Base-by-base conservation (phyloP, 139 green algal genomes). In the Pycnococcus provasolii region DNA sequence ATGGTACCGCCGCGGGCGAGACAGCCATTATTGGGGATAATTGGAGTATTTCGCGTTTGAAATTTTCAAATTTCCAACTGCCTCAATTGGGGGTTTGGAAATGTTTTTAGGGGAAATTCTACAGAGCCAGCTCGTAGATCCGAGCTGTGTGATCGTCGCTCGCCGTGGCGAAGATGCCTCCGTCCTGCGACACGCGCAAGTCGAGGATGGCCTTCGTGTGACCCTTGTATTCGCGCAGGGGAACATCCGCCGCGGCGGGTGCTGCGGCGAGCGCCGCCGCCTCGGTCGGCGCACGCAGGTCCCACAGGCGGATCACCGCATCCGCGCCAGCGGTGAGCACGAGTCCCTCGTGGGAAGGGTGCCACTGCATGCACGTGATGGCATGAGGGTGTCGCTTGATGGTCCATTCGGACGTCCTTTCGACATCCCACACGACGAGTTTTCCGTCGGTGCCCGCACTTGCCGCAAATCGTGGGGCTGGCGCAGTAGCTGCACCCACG, bases 381-480 rank as follows among this genome's bases (percentile, higher is more conserved):
- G 62, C 62, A 6, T 39, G 11, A 8, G 15, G 48, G 62, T 68
- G 62, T 41, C 4, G n/a, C 15, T 60, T 48, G 8, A 41, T 46
- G 46, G 15, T 53, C 3, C 62, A 7, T 7, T 39, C 6, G 44
- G 59, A 39, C 13, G 7, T 37, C 48, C 39, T 60, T 6, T 58
- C 46, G 1, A 72, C 54, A 44, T 87, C 73, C 88, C 88, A 95
- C 5, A 94, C 64, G 46, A 83, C 81, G 15, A 59, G 2, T 75
- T 65, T 77, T 82, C 83, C 86, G 42, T 95, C 89, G 76, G 94
- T 85, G 62, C 83, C 85, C 42, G 81, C 90, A 37, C 79, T 87
- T 0, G 90, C 89, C 62, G 76, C 89, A 68, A 95, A 91, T 55
- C 42, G 8, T 13, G 51, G 59, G 9, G 50, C 13, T 58, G 15